Percentiles rank a stretch among this genome's conserved stretches.
Conservation (phyloP, 2,329 filamentous ascomycete species). For the Rhytidhysteron rufulum region DNA sequence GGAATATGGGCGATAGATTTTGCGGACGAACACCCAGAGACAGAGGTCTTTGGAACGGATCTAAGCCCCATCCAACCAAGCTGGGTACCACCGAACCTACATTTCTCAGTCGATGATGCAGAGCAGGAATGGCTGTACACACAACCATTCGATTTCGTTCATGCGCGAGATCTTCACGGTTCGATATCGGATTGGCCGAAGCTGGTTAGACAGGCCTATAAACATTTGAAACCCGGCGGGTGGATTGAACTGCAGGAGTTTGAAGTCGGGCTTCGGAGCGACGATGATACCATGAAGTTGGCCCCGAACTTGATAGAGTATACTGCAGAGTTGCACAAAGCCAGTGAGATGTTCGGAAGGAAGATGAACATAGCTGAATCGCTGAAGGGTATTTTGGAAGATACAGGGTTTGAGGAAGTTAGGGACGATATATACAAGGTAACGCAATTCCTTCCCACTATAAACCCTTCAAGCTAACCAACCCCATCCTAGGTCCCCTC, state of each 20-base stretch:
- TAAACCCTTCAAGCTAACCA: too few species aligned
- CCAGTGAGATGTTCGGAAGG: constrained; percentile 22
- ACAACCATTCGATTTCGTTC: constrained; percentile 35
- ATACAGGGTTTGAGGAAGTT: constrained; percentile 31
- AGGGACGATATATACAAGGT: constrained; percentile 32
- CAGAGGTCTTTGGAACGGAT: constrained; percentile 34
- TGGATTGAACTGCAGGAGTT: constrained; percentile 36
- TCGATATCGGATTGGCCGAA: constrained; percentile 31
- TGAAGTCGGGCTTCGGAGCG: constrained; percentile 25
- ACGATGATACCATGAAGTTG: constrained; percentile 25
- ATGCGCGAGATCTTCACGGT: constrained; percentile 27
- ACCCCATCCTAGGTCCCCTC: constrained; percentile 27
- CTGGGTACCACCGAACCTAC: constrained; percentile 37
- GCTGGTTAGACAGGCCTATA: constrained; percentile 21
- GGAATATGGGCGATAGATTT: constrained; percentile 40
- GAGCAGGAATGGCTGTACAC: constrained; percentile 37
- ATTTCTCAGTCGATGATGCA: constrained; percentile 41
- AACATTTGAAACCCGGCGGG: constrained; percentile 26
- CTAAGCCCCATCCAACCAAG: constrained; percentile 36
- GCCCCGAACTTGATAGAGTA: constrained; percentile 21
- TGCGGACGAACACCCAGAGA: constrained; percentile 31
- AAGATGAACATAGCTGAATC: constrained; percentile 19
- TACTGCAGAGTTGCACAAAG: constrained; percentile 27
- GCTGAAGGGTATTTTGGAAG: constrained; percentile 23
- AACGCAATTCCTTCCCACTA: too few species aligned